Base-by-base conservation (phyloP, 2,329 filamentous ascomycete genomes). In the Botryotinia narcissicola region DNA sequence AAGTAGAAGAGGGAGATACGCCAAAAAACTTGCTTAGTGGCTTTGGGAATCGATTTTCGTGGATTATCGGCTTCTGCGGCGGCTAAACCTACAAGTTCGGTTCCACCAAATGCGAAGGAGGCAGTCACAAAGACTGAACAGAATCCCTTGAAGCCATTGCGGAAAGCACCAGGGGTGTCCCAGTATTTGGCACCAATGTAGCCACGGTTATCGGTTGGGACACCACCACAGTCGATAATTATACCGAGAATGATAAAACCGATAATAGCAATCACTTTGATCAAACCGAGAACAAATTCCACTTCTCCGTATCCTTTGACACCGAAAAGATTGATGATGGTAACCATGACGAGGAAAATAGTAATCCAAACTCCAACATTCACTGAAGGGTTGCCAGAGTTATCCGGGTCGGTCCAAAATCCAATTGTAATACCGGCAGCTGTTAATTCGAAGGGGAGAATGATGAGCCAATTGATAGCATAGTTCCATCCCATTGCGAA, bases 401-500 rank as follows among this genome's bases (percentile, higher is more conserved):
- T 72, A 6, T 79, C 66, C 4, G 75, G 75, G 2, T 88, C 83
- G 63, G 90, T 89, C 94, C 94, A 97, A 80, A 93, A 97, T 37
- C 90, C 87, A 72, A 97, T 90, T 0, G 93, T 97, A 40, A 97
- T 89, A 20, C 93, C 92, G 2, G 94, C 94, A 4, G 93, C 93
- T 74, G 97, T 93, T 73, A 97, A 91, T 82, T 97, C 94, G 70
- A 97, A 87, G 0, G 94, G 94, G 46, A 97, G 83, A 0, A 95
- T 90, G 61, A 94, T 87, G 5, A 97, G 86, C 95, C 95, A 97
- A 82, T 97, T 93, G 76, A 97, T 82, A 4, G 93, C 93, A 81
- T 97, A 97, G 79, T 91, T 97, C 94, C 94, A 97, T 32, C 94
- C 94, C 92, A 97, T 96, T 62, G 94, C 93, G 79, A 97, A 97